These are phyloP conservation scores for Torulaspora franciscae DNA, from an alignment of 805 yeast species.

Conservation along the genomic window DNA sequence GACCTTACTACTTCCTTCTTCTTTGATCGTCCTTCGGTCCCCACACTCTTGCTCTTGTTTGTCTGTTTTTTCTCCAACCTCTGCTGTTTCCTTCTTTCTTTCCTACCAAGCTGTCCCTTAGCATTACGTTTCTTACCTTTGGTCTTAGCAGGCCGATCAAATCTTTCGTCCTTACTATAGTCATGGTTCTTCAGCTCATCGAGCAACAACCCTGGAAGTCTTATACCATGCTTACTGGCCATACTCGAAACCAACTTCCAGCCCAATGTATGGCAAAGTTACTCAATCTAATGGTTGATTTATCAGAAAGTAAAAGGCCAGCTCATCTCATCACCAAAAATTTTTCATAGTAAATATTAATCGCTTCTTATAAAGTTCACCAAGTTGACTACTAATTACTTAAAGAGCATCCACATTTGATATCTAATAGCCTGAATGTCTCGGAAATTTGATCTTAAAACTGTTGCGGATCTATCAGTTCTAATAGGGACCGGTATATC, in stretches of 20 bases:
- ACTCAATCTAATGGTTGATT: not conserved
- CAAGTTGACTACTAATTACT: not conserved
- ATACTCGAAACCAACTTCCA: not conserved
- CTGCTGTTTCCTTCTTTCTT: conserved; percentile 41
- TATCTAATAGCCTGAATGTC: conserved; percentile 22
- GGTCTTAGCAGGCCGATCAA: conserved; percentile 17
- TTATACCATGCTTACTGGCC: conserved; percentile 37
- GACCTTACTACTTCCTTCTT: conserved; percentile 2
- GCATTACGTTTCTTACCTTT: conserved; percentile 37
- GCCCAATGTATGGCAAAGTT: not conserved
- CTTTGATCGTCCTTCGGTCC: not conserved
- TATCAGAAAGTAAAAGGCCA: not conserved
- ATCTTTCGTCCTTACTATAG: conserved; percentile 41
- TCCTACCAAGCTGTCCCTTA: conserved; percentile 35
- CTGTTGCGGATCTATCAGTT: conserved; percentile 45
- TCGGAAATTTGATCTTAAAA: conserved; percentile 38
- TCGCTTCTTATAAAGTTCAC: not conserved
- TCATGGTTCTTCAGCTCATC: conserved; percentile 49
- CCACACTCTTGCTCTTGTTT: not conserved
- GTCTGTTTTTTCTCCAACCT: conserved; percentile 34
- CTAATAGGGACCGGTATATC: conserved; percentile 64
- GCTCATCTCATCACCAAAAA: conserved; percentile 16
- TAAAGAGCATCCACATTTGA: not conserved
- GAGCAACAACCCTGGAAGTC: conserved; percentile 50
- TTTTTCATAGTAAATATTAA: conserved; percentile 1